Evolutionary conservation across 2,329 filamentous ascomycete genomes (phyloP), one percentile per base, ranked within the genome.

Genomic region (Botrytis byssoidea): DNA sequence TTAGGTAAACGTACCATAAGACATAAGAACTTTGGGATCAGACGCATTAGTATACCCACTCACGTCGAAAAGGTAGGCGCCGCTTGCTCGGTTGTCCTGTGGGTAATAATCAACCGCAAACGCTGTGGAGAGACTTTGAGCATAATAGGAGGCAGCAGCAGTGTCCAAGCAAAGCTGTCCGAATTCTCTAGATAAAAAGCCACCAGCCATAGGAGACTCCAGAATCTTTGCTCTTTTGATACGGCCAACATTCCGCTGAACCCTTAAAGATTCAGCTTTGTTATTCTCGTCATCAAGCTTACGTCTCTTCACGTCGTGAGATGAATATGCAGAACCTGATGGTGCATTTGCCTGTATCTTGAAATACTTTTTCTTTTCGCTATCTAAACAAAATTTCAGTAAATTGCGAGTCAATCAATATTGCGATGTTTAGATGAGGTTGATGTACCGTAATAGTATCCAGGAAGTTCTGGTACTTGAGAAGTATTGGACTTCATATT

Each of bases 281-380:
- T 37, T 40, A 25, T 61, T 46, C 71, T 83, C 80, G 51, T 86
- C 83, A 46, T 87, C 83, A 4, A 83, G 75, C 74, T 85, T 85
- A 70, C 88, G 88, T 76, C 84, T 85, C 81, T 88, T 90, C 73
- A 91, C 87, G 10, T 85, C 85, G 64, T 88, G 84, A n/a, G 84
- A 82, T 14, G 89, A 89, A 83, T 90, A 92, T 25, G 85, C 82
- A 0, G 86, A 84, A 12, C 81, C 82, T 2, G 83, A 76, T 0
- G 88, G 85, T 25, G 85, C 85, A 75, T 85, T 83, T 37, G 83
- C 78, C 79, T 91, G 88, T 68, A 93, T 87, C 77, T 89, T 90
- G 82, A 92, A 93, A 79, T 92, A 93, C 76, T 88, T 91, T 55
- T 86, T 86, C 80, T 89, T 92, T 61, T 85, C 85, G 22, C 81